Evolutionary conservation across 2,329 filamentous ascomycete genomes (phyloP), one percentile per base, ranked within the genome.

Genomic region (Phyllachora maydis): DNA sequence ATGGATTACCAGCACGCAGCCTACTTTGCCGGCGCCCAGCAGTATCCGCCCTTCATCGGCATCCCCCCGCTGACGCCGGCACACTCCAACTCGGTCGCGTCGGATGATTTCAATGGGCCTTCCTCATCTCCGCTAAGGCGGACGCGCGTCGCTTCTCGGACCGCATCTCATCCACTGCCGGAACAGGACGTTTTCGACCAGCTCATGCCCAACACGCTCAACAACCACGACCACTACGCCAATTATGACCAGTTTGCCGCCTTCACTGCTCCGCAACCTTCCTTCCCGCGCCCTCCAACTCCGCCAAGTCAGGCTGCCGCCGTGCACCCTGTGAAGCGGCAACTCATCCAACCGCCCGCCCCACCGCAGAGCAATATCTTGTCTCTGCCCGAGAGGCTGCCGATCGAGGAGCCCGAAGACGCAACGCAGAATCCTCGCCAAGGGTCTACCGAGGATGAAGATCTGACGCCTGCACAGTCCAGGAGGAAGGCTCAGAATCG

Each of bases 401-500:
- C 45, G 11, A 19, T 45, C 30, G 37, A 46, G 27, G 54, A 56
- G 32, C 30, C 40, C 18, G 58, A 61, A 22, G 35, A 41, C 7
- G 43, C 44, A 11, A 32, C 34, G 16, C 40, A 39, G 16, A 42
- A 40, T 18, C 44, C 37, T 13, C 31, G 35, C 20, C 41, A 39
- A 15, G 57, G 51, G 11, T 57, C 54, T 11, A 63, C 63, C 37
- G 63, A 62, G 14, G 45, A 56, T 10, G 62, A 56, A n/a, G 59
- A 56, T 23, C 26, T 65, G 37, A 66, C 59, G 12, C 63, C 62
- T 1, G 60, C 61, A 5, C 61, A 67, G 37, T 62, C 58, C 8
- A 52, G 59, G 35, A 54, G 64, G 30, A 68, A 68, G 39, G 63
- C 61, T 21, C 64, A 68, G 42, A 68, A 68, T 32, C 52, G 64